Evolutionary conservation across 2,329 filamentous ascomycete genomes (phyloP), one percentile per base, ranked within the genome.

Genomic region (Teratosphaeria zuluensis): DNA sequence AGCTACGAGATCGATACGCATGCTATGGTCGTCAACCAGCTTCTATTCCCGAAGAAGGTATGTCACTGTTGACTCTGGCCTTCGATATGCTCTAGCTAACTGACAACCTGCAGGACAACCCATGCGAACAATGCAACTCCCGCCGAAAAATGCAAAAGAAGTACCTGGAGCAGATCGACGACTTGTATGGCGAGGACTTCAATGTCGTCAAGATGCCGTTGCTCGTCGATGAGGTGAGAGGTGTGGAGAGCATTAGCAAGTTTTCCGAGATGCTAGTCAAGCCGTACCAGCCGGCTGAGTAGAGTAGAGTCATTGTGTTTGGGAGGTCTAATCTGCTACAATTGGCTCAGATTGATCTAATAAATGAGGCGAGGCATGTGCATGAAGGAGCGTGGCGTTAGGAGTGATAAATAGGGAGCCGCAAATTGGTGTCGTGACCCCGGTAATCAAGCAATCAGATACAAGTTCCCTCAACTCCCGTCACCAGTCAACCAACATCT

Each of bases 171-270:
- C 92, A 99, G 80, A 97, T 97, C 69, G 92, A 95, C 76, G 94
- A 99, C 78, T 78, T 99, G 60, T 99, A 99, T 73, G 69, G 69
- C n/a, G 92, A 96, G 71, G 94, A 99, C 75, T 99, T 99, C 79
- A 96, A 99, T 72, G 92, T 99, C 46, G 92, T 99, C 66, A 92
- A 92, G 81, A 97, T 99, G 92, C 94, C 94, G 42, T 76, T 99
- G 69, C 77, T 99, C 60, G 90, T 95, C 1, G 92, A 99, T 74
- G 94, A 99, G 78, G 92, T 99, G 9, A 81, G 94, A 69, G 94
- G 94, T 52, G 96, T 95, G 80, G 92, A 97, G 71, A 92, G 85
- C 75, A 78, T 99, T 66, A 91, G 95, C 76, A 90, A 84, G 76
- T 97, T 94, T 73, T 91, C 88, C 71, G 85, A 91, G 69, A 90